Percentiles rank a stretch among this genome's conserved stretches.
Conservation (phyloP, 352 stramenopile genomes). For the Phytophthora kernoviae region DNA sequence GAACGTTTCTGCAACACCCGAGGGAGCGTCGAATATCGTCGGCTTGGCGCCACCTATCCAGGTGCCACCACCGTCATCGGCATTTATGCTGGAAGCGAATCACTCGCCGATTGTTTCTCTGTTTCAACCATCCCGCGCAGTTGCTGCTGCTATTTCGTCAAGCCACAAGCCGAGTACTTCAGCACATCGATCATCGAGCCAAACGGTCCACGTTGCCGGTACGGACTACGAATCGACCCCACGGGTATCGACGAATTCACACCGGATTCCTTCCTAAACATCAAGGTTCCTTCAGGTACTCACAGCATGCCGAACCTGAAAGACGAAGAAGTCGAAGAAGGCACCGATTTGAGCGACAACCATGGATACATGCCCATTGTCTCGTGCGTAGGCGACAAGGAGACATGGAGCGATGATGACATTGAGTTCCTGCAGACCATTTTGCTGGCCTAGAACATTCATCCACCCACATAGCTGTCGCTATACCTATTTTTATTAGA, state of each 20-base stretch:
- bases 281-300: constrained; percentile 23
- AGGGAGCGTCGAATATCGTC: constrained; percentile 1
- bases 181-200: neutral
- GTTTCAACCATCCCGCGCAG: constrained; percentile 4
- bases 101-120: constrained; percentile 20
- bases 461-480: constrained; percentile 27
- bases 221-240: constrained; percentile 39
- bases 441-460: constrained; percentile 50
- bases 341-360: constrained; percentile 38
- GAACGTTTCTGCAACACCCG: neutral
- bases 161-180: constrained; percentile 4
- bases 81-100: constrained; percentile 11
- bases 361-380: constrained; percentile 54
- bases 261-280: constrained; percentile 51
- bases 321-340: constrained; percentile 32
- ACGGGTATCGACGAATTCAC: constrained; percentile 73
- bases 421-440: constrained; percentile 82
- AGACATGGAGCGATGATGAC: constrained; percentile 82
- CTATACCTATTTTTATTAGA: constrained; percentile 39
- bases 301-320: constrained; percentile 13
- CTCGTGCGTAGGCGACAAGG: constrained; percentile 47
- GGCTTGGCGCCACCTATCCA: constrained; percentile 50
- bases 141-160: neutral
- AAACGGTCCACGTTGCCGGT: neutral
- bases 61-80: constrained; percentile 32